Base-by-base conservation (phyloP, 805 yeast species). In the Cyberlindnera meyerae region DNA sequence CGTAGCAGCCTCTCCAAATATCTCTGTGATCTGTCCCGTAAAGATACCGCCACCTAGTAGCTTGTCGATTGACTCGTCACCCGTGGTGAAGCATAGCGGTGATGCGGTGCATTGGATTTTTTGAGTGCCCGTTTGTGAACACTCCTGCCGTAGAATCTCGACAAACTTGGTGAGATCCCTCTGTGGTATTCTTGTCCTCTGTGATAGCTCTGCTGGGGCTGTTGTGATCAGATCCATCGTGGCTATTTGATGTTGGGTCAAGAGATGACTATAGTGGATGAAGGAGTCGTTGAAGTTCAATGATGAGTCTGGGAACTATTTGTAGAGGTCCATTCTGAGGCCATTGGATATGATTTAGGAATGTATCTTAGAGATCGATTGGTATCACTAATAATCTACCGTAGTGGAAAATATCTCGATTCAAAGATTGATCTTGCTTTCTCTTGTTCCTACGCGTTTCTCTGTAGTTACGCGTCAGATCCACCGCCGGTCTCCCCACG, bases 1-100 rank as follows among this genome's bases (percentile, higher is more conserved):
- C 1, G 83, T 71, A 0, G 94, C 84, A 34, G 94, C 77, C 18
- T 81, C 82, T 0, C 97, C 97, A 48, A 77, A 79, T 4, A 90
- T 55, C 61, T 89, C 97, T 0, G 88, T 79, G 2, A 82, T 54
- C 17, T 68, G 58, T 3, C 79, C 74, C 3, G 71, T 55, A 2
- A 63, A 69, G 4, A 82, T 63, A 0, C 89, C 90, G 4, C 79
- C 81, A 27, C 67, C 63, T 5, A 82, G 52, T 0, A 62, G 40
- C 8, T 45, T 50, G 51, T 82, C 89, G 1, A 82, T 44, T 5
- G 44, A 48, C 1, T 51, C 54, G 50, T 71, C 78, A 0, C 84
- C 84, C 1, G 80, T 67, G 7, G 82, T 68, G 51, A 77, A 69
- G 22, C 8, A 40, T 21, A 41, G 27, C 33, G 47, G n/a, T 32